Evolutionary conservation across 495 filamentous ascomycete genomes (phyloP), one percentile per base, ranked within the genome.

Genomic region (Aspergillus leporis): DNA sequence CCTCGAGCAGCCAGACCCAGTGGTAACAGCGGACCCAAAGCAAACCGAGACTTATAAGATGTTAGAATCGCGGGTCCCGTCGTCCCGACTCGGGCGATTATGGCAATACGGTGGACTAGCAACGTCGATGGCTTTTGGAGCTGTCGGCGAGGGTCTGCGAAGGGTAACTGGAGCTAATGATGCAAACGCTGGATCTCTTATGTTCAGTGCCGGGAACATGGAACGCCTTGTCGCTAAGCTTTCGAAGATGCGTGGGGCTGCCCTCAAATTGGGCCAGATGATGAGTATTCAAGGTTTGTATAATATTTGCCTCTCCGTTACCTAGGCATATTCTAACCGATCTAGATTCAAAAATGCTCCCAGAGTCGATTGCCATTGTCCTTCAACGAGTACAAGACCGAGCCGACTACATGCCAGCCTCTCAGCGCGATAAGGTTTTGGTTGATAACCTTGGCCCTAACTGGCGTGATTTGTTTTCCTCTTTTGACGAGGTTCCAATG

Each of bases 181-280:
- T 19, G 84, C 83, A 19, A 75, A 77, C 53, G 77, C 80, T 52
- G 87, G 90, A 4, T 94, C 93, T 14, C 75, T 96, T 46, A 89
- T 98, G 82, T 86, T 98, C 61, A 96, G 89, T 70, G 79, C 90
- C 16, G 84, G 80, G 8, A 98, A 98, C 65, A 90, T 96, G 82
- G 91, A 97, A 66, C 81, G 94, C 32, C 83, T 98, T 4, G 94
- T 98, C 5, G 80, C 90, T 18, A 97, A 93, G 72, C 83, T 98
- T 8, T 96, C 92, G 12, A 87, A 90, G 25, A 98, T 98, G 94
- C 86, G 94, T 65, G 94, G 94, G 22, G 95, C 94, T n/a, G 94
- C 94, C 45, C 76, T 98, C n/a, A 98, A 98, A 73, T 75, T 98
- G 5, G 94, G 94, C 5, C 94, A 98, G 74, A 92, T 98, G 89